These are phyloP conservation scores for Leccinum subfulvum DNA, from an alignment of 1,284 basidiomycete genomes.

Conservation along the genomic window DNA sequence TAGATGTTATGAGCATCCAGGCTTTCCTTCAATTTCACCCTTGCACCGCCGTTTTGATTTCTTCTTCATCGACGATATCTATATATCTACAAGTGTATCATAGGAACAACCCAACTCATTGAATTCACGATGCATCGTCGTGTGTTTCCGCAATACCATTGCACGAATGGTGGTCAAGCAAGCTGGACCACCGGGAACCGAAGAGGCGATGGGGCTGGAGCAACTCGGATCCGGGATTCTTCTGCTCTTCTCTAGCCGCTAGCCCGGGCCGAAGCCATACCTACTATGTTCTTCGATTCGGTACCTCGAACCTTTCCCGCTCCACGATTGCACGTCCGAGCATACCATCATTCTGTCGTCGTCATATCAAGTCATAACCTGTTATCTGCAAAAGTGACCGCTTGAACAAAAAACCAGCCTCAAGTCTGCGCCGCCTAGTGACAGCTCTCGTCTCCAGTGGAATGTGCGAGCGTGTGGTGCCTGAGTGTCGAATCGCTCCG, in stretches of 20 bases:
- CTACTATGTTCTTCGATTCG: too few relatives aligned
- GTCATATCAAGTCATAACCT: background rate
- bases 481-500: too few relatives aligned
- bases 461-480: background rate
- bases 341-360: too few relatives aligned
- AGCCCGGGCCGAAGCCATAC: too few relatives aligned
- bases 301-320: background rate
- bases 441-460: background rate
- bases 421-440: too few relatives aligned
- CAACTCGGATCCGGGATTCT: too few relatives aligned
- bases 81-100: conserved; percentile 1
- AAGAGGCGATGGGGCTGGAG: too few relatives aligned
- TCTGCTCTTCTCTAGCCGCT: too few relatives aligned
- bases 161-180: too few relatives aligned
- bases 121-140: background rate
- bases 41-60: background rate
- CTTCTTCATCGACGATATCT: background rate
- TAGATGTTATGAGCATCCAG: background rate
- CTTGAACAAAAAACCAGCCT: background rate
- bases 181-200: too few relatives aligned
- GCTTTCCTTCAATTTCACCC: background rate
- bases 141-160: background rate
- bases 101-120: background rate
- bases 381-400: background rate
- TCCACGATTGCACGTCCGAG: background rate